These are phyloP conservation scores for Trametes maxima DNA, from an alignment of 768 basidiomycete genomes.

Conservation along the genomic window DNA sequence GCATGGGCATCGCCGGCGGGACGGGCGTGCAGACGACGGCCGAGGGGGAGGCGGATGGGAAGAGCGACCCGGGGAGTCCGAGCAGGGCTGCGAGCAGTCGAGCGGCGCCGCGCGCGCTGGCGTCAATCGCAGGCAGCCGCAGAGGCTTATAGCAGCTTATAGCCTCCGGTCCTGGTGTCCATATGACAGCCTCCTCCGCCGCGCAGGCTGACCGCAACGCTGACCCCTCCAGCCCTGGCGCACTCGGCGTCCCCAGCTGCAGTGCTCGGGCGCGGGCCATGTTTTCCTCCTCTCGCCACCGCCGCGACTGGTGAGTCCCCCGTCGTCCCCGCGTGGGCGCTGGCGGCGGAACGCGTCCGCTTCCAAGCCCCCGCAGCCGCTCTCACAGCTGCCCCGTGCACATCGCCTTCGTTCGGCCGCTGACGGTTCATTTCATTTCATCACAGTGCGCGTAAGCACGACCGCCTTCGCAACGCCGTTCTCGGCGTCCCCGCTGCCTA, in stretches of 20 bases:
- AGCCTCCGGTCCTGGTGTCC: slow-evolving; percentile 8
- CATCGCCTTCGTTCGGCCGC: neutral
- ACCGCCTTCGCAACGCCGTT: slow-evolving; percentile 34
- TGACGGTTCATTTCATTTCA: neutral
- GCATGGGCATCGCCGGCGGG: neutral
- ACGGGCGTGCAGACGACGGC: neutral
- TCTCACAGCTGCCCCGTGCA: slow-evolving; percentile 3
- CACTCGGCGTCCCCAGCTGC: neutral
- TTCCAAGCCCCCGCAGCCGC: slow-evolving; percentile 2
- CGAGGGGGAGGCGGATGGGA: neutral
- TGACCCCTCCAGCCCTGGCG: neutral
- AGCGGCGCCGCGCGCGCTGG: slow-evolving; percentile 2
- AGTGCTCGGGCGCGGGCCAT: slow-evolving; percentile 5
- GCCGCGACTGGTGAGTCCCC: slow-evolving; percentile 21
- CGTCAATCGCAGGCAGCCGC: slow-evolving; percentile 17
- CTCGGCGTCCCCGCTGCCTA: slow-evolving; percentile 35
- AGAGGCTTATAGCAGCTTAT: slow-evolving; percentile 10
- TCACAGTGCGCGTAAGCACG: slow-evolving; percentile 38
- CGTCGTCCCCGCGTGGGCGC: neutral
- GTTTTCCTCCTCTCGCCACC: slow-evolving; percentile 19
- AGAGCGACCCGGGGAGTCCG: neutral
- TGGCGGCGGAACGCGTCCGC: neutral
- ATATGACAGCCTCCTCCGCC: slow-evolving; percentile 13
- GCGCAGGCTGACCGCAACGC: neutral
- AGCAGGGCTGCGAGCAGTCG: neutral